A percentile compares a stretch with the other conserved stretches of the same genome.
These are phyloP conservation scores for Pezizomycotina sp. DNA, from an alignment of 2,329 filamentous ascomycete species.

Conservation along the genomic window DNA sequence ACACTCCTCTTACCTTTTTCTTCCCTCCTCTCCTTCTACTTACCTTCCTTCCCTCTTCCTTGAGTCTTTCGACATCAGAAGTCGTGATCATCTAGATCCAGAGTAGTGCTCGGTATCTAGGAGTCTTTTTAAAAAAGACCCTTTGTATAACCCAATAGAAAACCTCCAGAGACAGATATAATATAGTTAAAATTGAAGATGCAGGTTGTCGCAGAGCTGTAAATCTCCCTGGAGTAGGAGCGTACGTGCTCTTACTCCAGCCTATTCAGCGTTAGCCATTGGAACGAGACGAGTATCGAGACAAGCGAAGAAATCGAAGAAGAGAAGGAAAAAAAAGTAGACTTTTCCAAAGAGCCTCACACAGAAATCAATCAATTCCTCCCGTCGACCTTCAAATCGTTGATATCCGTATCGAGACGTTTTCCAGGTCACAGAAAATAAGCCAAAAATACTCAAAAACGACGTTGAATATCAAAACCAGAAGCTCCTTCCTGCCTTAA, in stretches of 20 bases:
- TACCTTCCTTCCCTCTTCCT: slow-evolving; percentile 5
- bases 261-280: slow-evolving; percentile 21
- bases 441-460: slow-evolving; percentile 16
- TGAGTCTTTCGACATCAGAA: slow-evolving; percentile 8
- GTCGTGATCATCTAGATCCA: slow-evolving; percentile 7
- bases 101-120: slow-evolving; percentile 3
- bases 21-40: slow-evolving; percentile 4
- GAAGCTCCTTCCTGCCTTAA: too few relatives aligned
- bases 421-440: slow-evolving; percentile 11
- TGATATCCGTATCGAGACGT: slow-evolving; percentile 7
- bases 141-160: slow-evolving; percentile 3
- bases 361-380: slow-evolving; percentile 6
- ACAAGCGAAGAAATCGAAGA: slow-evolving; percentile 19
- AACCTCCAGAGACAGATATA: too few relatives aligned
- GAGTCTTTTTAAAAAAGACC: slow-evolving; percentile 11
- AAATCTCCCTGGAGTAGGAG: slow-evolving; percentile 20
- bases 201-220: slow-evolving; percentile 21
- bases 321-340: slow-evolving; percentile 18
- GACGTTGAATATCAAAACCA: too few relatives aligned
- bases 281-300: slow-evolving; percentile 20
- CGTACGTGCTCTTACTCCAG: slow-evolving; percentile 18
- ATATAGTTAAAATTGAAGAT: slow-evolving; percentile 12
- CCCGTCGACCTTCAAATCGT: slow-evolving; percentile 1
- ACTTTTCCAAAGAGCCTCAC: slow-evolving; percentile 4
- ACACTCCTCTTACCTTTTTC: slow-evolving; percentile 1